Evolutionary conservation across 2,329 filamentous ascomycete genomes (phyloP).

Genomic region (Fusarium buxicola): DNA sequence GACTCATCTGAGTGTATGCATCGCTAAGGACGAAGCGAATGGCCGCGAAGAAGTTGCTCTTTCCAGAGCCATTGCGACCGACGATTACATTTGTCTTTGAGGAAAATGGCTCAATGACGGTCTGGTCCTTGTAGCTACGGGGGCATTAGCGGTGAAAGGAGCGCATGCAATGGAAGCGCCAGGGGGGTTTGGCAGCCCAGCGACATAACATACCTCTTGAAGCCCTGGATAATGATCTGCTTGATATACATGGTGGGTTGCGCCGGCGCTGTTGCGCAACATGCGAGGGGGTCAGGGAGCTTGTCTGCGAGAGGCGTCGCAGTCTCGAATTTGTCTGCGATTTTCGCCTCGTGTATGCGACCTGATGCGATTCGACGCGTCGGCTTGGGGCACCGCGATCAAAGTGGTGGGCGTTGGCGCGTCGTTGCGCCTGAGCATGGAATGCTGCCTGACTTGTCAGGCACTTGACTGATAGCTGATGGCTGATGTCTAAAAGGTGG

Average conservation of each 20-base stretch:
- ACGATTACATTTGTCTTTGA: slow-evolving; percentile 98
- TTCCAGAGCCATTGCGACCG: slow-evolving; percentile 98
- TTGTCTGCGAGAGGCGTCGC: slow-evolving; percentile 42
- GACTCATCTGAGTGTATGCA: slow-evolving; percentile 94
- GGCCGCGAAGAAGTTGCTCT: slow-evolving; percentile 99
- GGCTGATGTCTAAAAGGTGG: slow-evolving; percentile 6
- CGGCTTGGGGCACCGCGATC: slow-evolving; percentile 43
- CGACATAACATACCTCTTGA: slow-evolving; percentile 86
- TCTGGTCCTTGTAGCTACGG: slow-evolving; percentile 97
- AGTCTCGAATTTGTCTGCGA: slow-evolving; percentile 39
- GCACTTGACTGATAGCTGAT: not conserved
- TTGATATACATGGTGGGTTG: slow-evolving; percentile 90
- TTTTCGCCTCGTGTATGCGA: slow-evolving; percentile 39
- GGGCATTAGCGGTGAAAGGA: slow-evolving; percentile 36
- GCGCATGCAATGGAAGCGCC: slow-evolving; percentile 6
- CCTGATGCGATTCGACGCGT: slow-evolving; percentile 46
- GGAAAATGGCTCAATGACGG: slow-evolving; percentile 97
- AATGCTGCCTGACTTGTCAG: slow-evolving; percentile 43
- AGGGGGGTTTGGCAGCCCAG: slow-evolving; percentile 2
- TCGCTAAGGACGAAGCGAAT: slow-evolving; percentile 99
- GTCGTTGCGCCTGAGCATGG: slow-evolving; percentile 34
- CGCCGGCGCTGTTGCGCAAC: slow-evolving; percentile 55
- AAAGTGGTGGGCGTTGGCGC: slow-evolving; percentile 45
- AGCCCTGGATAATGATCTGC: slow-evolving; percentile 99
- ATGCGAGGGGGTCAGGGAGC: slow-evolving; percentile 45